Evolutionary conservation across 108 stramenopile genomes (phyloP), one percentile per base, ranked within the genome.

Genomic region (Craspedostauros australis): DNA sequence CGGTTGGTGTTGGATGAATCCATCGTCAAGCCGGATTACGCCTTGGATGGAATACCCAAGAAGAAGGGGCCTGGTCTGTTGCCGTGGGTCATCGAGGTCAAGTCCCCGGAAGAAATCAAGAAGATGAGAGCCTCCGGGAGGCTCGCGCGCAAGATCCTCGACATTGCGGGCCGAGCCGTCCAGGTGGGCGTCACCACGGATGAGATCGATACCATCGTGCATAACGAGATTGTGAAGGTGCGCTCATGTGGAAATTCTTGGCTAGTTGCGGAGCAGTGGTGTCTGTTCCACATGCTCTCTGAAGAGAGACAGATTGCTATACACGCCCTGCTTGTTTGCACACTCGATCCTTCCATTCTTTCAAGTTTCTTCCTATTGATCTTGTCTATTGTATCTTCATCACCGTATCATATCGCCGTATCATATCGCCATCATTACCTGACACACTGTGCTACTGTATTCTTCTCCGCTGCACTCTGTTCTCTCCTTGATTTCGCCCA

Each of bases 141-240:
- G 39, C 45, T 80, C 14, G 96, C 96, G 14, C 58, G 96, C 31
- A 86, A 98, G 50, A 86, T 98, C 6, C 66, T 99, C 38, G 99
- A 97, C 62, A 41, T 85, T 20, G 96, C 93, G 0, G 97, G 95
- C 2, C 23, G 73, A 27, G 79, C 80, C 19, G 88, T 98, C 0
- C 30, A 36, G 32, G 76, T 75, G 6, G 99, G 97, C 18, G 64
- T 90, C 21, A 90, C 88, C 31, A 90, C 88, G 0, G 97, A 98
- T 68, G 94, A 90, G 27, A 93, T 99, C 60, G 99, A 99, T 73
- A 57, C 64, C 23, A 57, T 85, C 7, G 97, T 96, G 14, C 97
- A 98, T 68, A 79, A 83, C 14, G 94, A 80, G 30, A 75, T 77
- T 2, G 29, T 97, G 29, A 62, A 53, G 58, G 49, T 74, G 38